phyloP scores from a whole-genome alignment of 2,329 filamentous ascomycete species.

The Venturia pyrina region DNA sequence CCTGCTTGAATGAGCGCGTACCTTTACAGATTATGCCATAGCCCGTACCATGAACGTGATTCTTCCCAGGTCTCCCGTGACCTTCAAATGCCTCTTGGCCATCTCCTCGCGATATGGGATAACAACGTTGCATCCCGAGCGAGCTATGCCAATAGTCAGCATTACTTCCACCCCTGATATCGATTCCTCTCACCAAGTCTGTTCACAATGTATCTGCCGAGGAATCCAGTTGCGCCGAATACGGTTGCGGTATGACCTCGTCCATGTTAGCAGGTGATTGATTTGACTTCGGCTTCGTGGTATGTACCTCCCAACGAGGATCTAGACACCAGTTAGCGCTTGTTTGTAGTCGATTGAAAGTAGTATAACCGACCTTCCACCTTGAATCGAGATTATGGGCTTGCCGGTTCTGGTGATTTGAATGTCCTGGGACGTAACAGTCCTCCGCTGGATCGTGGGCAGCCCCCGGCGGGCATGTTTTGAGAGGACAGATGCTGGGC shows the following conservation, averaged over 20 bases:
- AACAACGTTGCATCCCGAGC: conserved; percentile 88
- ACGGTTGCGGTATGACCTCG: conserved; percentile 91
- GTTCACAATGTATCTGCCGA: conserved; percentile 97
- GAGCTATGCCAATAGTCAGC: conserved; percentile 46
- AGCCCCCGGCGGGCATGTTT: conserved; percentile 1
- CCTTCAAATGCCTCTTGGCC: conserved; percentile 92
- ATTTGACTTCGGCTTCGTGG: conserved; percentile 8
- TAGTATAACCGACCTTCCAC: conserved; percentile 62
- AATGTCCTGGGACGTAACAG: conserved; percentile 57
- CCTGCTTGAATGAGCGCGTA: conserved; percentile 41
- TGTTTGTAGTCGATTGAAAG: neutral
- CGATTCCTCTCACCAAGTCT: conserved; percentile 56
- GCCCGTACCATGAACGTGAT: conserved; percentile 68
- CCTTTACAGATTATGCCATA: neutral
- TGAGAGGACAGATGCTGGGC: neutral
- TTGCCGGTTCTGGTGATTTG: conserved; percentile 92
- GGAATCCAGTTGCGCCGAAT: conserved; percentile 91
- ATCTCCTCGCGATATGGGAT: conserved; percentile 95
- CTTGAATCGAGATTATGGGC: conserved; percentile 78
- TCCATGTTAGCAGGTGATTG: conserved; percentile 7
- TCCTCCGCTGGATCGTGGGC: conserved; percentile 3
- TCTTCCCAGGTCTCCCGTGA: conserved; percentile 86
- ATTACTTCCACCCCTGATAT: conserved; percentile 9
- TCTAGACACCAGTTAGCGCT: conserved; percentile 35
- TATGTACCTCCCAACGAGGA: conserved; percentile 72